Evolutionary conservation across 768 basidiomycete genomes (phyloP).

Genomic region (Pulveroboletus sp.): DNA sequence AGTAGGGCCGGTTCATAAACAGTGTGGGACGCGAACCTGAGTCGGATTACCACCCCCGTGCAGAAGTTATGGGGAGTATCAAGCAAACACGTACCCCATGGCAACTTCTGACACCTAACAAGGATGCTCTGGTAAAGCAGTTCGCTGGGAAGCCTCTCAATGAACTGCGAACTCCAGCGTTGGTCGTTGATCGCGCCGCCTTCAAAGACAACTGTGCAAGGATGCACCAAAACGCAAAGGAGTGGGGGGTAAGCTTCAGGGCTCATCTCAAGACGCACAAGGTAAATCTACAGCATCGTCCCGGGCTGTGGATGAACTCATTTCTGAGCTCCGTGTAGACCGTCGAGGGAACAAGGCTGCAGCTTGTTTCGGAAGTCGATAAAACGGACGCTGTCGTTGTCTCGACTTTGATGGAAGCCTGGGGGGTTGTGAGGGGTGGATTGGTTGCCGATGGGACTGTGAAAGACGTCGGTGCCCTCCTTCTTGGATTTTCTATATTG

Average conservation of each 20-base stretch:
- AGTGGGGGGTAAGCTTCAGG: slow-evolving; percentile 68
- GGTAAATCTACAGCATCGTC: slow-evolving; percentile 33
- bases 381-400: slow-evolving; percentile 63
- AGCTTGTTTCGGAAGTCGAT: slow-evolving; percentile 52
- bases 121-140: slow-evolving; percentile 45
- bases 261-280: slow-evolving; percentile 87
- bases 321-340: slow-evolving; percentile 43
- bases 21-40: no score
- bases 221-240: slow-evolving; percentile 64
- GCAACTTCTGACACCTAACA: slow-evolving; percentile 39
- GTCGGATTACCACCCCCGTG: not conserved
- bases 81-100: slow-evolving; percentile 47
- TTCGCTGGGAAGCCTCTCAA: slow-evolving; percentile 57
- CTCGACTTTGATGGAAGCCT: slow-evolving; percentile 82
- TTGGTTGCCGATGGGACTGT: slow-evolving; percentile 67
- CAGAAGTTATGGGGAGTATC: slow-evolving; percentile 18
- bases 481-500: not conserved
- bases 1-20: no score
- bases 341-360: slow-evolving; percentile 65
- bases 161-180: slow-evolving; percentile 66
- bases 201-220: slow-evolving; percentile 70
- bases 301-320: not conserved
- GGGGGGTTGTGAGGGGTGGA: slow-evolving; percentile 62
- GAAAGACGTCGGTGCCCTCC: slow-evolving; percentile 57
- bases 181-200: slow-evolving; percentile 67